Percentiles rank a stretch among this genome's conserved stretches.
Conservation (phyloP, 495 filamentous ascomycete genomes). For the Astrothelium subdiscretum region DNA sequence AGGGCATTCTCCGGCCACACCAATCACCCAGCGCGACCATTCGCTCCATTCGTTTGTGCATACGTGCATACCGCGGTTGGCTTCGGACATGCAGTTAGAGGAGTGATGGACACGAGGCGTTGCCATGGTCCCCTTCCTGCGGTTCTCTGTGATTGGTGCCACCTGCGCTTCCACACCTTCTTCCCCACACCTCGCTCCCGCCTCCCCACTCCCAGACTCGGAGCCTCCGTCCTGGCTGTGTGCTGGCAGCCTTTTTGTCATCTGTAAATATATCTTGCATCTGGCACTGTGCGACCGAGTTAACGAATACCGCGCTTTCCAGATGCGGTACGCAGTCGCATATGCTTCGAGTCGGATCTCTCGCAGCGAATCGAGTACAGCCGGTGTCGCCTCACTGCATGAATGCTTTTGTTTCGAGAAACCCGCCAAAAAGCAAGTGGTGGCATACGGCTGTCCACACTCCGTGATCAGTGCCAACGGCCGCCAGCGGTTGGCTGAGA, state of each 20-base stretch:
- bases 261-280: not conserved
- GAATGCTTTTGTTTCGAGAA: slow-evolving; percentile 1
- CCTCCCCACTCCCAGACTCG: not conserved
- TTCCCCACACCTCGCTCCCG: not conserved
- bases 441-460: not conserved
- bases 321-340: not conserved
- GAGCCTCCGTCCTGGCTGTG: not conserved
- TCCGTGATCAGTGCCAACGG: not conserved
- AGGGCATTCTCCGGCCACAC: not conserved
- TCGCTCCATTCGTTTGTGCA: not conserved
- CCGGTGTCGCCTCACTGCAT: not conserved
- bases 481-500: not conserved
- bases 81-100: too few species aligned
- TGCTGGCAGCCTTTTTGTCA: not conserved
- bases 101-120: not conserved
- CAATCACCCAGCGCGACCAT: not conserved
- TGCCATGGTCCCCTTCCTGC: not conserved
- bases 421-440: not conserved
- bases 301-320: not conserved
- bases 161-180: not conserved
- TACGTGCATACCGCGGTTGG: too few species aligned
- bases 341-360: not conserved
- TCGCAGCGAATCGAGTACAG: not conserved
- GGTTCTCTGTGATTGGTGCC: not conserved
- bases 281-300: not conserved